phyloP scores from a whole-genome alignment of 176 grass and related monocot species.

The Stipa capillata region DNA sequence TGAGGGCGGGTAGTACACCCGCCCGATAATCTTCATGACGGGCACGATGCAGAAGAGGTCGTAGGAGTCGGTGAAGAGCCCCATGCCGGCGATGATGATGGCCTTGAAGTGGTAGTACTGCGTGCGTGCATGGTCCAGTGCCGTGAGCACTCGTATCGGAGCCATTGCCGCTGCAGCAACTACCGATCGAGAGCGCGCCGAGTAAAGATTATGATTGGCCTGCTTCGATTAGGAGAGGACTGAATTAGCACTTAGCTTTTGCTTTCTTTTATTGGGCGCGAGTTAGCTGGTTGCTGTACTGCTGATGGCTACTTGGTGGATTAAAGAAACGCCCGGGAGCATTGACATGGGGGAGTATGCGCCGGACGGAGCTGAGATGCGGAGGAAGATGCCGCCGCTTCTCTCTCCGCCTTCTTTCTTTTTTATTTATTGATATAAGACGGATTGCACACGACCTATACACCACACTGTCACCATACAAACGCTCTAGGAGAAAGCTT shows the following conservation, averaged over 20 bases:
- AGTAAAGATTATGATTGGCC: neutral
- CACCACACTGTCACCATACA: too few relatives aligned
- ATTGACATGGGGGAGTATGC: conserved; percentile 9
- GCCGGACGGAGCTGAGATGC: conserved; percentile 2
- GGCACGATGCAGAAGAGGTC: conserved; percentile 74
- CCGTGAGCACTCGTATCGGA: conserved; percentile 30
- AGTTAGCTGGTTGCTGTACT: neutral
- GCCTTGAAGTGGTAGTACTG: conserved; percentile 86
- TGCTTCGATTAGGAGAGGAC: neutral
- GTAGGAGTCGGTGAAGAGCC: conserved; percentile 84
- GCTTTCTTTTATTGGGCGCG: neutral
- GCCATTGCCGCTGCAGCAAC: neutral
- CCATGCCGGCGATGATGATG: conserved; percentile 78
- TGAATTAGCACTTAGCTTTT: neutral
- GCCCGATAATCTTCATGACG: conserved; percentile 58
- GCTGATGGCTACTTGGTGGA: neutral
- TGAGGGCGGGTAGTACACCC: conserved; percentile 45
- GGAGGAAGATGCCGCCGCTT: conserved; percentile 4
- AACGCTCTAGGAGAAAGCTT: too few relatives aligned
- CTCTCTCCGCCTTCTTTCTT: too few relatives aligned
- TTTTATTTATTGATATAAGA: neutral
- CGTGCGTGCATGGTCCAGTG: conserved; percentile 61
- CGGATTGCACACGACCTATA: too few relatives aligned
- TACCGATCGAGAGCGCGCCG: neutral
- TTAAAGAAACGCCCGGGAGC: conserved; percentile 6